Evolutionary conservation across 1,284 basidiomycete genomes (phyloP).

Genomic region (Phellinidium pouzarii): DNA sequence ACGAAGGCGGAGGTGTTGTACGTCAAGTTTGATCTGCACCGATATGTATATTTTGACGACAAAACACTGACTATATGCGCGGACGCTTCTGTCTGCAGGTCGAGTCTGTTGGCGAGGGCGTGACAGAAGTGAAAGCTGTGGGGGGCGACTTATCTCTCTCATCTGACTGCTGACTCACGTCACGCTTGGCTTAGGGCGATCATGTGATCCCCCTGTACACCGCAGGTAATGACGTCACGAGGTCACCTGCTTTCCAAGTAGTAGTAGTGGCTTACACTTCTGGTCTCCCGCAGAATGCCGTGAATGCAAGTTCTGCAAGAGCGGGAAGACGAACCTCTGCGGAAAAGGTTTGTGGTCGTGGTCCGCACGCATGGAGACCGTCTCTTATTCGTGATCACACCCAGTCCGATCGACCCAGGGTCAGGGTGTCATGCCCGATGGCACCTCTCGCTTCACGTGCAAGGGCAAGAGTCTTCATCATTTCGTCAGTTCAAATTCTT

Average conservation of each 20-base stretch:
- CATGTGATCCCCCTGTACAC: constrained; percentile 95
- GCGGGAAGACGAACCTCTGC: constrained; percentile 97
- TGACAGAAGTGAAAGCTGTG: constrained; percentile 75
- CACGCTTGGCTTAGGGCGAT: constrained; percentile 58
- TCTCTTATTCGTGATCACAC: not conserved
- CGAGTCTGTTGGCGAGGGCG: constrained; percentile 92
- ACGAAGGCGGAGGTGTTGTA: constrained; percentile 83
- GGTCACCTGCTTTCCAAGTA: not conserved
- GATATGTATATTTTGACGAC: not conserved
- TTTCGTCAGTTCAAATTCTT: constrained; percentile 56
- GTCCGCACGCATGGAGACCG: not conserved
- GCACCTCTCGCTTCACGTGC: constrained; percentile 84
- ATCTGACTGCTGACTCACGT: not conserved
- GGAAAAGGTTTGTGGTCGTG: constrained; percentile 57
- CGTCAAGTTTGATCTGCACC: constrained; percentile 31
- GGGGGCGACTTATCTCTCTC: constrained; percentile 27
- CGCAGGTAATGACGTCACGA: constrained; percentile 50
- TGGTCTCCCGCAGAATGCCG: constrained; percentile 71
- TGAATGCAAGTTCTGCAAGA: constrained; percentile 98
- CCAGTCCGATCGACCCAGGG: constrained; percentile 90
- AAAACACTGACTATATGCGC: constrained; percentile 20
- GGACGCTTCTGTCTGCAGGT: constrained; percentile 43
- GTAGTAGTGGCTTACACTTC: constrained; percentile 12
- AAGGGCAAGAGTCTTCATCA: constrained; percentile 86
- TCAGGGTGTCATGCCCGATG: constrained; percentile 95